Percentiles rank a stretch among this genome's conserved stretches.
These are phyloP conservation scores for Gloeopeniophorella convolvens DNA, from an alignment of 768 basidiomycete species.

Conservation along the genomic window DNA sequence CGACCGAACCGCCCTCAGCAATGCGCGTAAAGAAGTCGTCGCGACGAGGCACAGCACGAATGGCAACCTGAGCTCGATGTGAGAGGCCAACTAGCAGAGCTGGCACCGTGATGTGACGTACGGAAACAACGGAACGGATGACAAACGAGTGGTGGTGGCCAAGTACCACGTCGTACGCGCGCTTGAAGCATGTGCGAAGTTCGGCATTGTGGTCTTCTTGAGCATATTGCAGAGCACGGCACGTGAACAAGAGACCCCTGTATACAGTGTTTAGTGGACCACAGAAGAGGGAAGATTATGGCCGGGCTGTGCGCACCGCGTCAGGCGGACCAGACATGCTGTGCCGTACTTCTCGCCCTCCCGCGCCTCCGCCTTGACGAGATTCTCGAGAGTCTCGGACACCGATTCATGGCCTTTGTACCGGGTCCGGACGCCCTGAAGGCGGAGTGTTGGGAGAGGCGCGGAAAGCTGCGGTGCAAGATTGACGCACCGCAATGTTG, in stretches of 20 bases:
- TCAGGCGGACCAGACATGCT: slow-evolving; percentile 56
- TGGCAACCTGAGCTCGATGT: slow-evolving; percentile 28
- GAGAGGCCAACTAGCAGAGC: neutral
- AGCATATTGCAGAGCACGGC: slow-evolving; percentile 59
- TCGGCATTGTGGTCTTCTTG: slow-evolving; percentile 47
- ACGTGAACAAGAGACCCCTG: slow-evolving; percentile 65
- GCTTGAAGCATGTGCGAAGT: slow-evolving; percentile 61
- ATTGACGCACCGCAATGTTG: slow-evolving; percentile 55
- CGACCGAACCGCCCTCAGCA: slow-evolving; percentile 49
- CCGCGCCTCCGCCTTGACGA: slow-evolving; percentile 46
- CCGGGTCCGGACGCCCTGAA: slow-evolving; percentile 58
- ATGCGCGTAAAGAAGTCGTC: slow-evolving; percentile 56
- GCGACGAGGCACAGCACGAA: slow-evolving; percentile 53
- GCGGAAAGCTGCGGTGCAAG: neutral
- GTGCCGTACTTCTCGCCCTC: slow-evolving; percentile 44
- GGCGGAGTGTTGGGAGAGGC: neutral
- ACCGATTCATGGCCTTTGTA: slow-evolving; percentile 37
- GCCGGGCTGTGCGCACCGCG: slow-evolving; percentile 41
- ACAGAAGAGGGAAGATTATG: slow-evolving; percentile 9
- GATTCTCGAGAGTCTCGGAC: slow-evolving; percentile 53
- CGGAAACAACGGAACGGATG: slow-evolving; percentile 57
- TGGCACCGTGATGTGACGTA: slow-evolving; percentile 36
- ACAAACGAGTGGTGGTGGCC: slow-evolving; percentile 61
- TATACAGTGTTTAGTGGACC: neutral
- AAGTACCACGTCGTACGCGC: slow-evolving; percentile 63